A percentile compares a stretch with the other conserved stretches of the same genome.
Conservation (phyloP, 371 early-diverging fungal genomes). For the Lichtheimia hyalospora region DNA sequence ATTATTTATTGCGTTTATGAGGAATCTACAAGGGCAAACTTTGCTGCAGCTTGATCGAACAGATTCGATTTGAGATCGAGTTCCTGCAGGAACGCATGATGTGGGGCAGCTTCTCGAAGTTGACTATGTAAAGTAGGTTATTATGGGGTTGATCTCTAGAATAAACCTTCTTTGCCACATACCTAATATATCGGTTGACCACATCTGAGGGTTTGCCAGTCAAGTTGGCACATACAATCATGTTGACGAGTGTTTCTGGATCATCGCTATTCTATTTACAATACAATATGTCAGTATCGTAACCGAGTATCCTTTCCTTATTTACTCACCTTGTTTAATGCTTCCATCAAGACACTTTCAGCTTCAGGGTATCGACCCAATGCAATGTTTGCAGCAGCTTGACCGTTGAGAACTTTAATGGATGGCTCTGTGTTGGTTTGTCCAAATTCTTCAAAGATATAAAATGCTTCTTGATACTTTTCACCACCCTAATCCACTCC, state of each 20-base stretch:
- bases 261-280: constrained; percentile 63
- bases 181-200: constrained; percentile 66
- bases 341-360: constrained; percentile 78
- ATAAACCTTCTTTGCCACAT: no score
- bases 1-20: constrained; percentile 15
- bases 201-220: constrained; percentile 73
- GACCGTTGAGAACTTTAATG: constrained; percentile 75
- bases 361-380: constrained; percentile 87
- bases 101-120: constrained; percentile 78
- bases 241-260: constrained; percentile 87
- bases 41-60: constrained; percentile 73
- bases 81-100: constrained; percentile 78
- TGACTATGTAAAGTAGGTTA: constrained; percentile 49
- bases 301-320: not conserved
- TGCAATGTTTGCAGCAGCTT: constrained; percentile 86
- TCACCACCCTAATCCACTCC: constrained; percentile 62
- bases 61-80: constrained; percentile 74
- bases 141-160: no score
- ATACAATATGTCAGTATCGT: not conserved
- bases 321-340: constrained; percentile 65
- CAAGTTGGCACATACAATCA: constrained; percentile 71
- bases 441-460: constrained; percentile 92
- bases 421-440: constrained; percentile 75
- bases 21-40: constrained; percentile 39
- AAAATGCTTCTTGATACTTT: constrained; percentile 86